Conservation (phyloP, 75 land plant genomes). For the Selaginella moellendorffii region DNA sequence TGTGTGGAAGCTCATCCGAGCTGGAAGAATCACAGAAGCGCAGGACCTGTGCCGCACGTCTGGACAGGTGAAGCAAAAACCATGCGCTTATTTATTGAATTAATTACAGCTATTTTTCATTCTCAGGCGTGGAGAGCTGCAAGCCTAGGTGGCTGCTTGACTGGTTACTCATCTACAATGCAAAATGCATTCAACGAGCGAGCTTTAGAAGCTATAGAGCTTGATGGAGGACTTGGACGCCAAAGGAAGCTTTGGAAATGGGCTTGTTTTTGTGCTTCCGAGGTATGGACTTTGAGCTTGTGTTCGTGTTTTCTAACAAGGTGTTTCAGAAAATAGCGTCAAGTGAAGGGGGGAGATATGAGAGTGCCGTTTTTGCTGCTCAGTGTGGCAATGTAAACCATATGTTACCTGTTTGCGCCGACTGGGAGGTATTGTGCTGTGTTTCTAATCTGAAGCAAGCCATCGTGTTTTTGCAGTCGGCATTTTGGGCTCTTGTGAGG, state of each 20-base stretch:
- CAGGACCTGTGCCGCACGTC: conserved; percentile 83
- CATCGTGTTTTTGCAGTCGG: conserved; percentile 36
- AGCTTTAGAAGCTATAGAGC: conserved; percentile 73
- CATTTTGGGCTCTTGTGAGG: conserved; percentile 93
- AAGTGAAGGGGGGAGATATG: conserved; percentile 64
- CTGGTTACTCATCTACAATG: conserved; percentile 62
- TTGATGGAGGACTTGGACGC: conserved; percentile 76
- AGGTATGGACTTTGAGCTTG: too few species aligned
- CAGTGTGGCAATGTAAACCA: conserved; percentile 81
- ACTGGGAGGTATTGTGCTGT: conserved; percentile 98
- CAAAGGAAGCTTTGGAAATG: conserved; percentile 90
- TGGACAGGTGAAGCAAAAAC: conserved; percentile 72
- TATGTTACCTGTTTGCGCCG: conserved; percentile 69
- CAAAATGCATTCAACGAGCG: conserved; percentile 58
- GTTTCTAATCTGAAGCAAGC: too few species aligned
- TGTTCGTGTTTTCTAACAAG: background rate
- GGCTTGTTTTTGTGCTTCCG: conserved; percentile 93
- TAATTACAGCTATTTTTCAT: background rate
- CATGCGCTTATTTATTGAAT: too few species aligned
- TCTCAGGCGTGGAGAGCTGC: conserved; percentile 98
- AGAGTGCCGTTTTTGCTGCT: conserved; percentile 80
- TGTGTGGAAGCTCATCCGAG: conserved; percentile 71
- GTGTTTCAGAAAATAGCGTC: conserved; percentile 60
- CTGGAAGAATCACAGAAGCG: conserved; percentile 83
- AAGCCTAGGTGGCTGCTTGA: conserved; percentile 70